Percentiles rank a stretch among this genome's conserved stretches.
Evolutionary conservation across 1,284 basidiomycete species (phyloP).

Genomic region (Irpex sp.): DNA sequence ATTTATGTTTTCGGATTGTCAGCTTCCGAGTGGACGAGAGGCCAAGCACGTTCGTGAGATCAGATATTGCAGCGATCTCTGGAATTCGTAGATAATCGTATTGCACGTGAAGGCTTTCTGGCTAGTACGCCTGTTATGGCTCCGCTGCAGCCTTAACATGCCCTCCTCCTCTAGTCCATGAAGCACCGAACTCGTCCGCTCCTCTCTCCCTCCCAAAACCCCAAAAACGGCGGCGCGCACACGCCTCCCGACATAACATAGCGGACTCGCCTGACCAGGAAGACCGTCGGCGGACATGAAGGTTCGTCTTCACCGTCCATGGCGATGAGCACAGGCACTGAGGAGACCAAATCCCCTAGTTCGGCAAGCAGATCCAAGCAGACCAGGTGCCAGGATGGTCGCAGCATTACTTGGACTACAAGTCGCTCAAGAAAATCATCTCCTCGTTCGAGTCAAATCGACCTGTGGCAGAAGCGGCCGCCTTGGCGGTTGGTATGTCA

Average conservation of each 20-base stretch:
- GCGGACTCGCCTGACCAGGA: not conserved
- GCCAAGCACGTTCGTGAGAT: slow-evolving; percentile 11
- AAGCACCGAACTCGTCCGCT: slow-evolving; percentile 8
- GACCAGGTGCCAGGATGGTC: slow-evolving; percentile 99
- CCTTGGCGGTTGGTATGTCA: slow-evolving; percentile 72
- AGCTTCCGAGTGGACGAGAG: slow-evolving; percentile 1
- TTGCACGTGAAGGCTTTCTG: slow-evolving; percentile 10
- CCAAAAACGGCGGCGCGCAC: not conserved
- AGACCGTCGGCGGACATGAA: slow-evolving; percentile 6
- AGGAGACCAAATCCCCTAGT: slow-evolving; percentile 48
- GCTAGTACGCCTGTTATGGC: slow-evolving; percentile 3
- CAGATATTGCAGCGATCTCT: slow-evolving; percentile 7
- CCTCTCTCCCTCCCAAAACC: slow-evolving; percentile 3
- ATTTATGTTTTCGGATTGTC: not conserved
- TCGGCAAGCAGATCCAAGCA: slow-evolving; percentile 96
- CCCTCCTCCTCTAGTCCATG: slow-evolving; percentile 15
- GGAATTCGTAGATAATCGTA: slow-evolving; percentile 6
- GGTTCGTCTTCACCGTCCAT: not conserved
- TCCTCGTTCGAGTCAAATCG: slow-evolving; percentile 93
- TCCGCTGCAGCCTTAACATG: slow-evolving; percentile 8
- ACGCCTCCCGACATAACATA: not conserved
- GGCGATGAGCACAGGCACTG: not conserved
- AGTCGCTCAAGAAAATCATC: slow-evolving; percentile 97
- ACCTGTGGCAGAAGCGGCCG: slow-evolving; percentile 83
- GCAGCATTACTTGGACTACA: slow-evolving; percentile 96